Percentiles rank a stretch among this genome's conserved stretches.
These are phyloP conservation scores for Maudiozyma saulgeensis DNA, from an alignment of 805 yeast genomes.

Conservation along the genomic window DNA sequence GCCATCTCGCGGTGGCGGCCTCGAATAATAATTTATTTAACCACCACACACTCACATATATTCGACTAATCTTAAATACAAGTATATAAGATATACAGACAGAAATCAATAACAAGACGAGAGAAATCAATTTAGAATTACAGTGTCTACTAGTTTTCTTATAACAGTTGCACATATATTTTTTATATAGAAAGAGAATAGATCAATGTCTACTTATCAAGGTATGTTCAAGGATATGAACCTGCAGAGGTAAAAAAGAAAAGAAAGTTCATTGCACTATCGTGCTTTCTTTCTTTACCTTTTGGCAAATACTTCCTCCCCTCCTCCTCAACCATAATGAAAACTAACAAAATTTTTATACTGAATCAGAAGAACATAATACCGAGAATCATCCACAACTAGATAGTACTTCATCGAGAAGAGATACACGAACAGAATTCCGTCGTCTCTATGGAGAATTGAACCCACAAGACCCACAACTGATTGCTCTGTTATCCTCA, in stretches of 20 bases:
- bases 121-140: slow-evolving; percentile 3
- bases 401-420: slow-evolving; percentile 9
- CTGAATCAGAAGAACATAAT: slow-evolving; percentile 23
- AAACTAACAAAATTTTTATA: slow-evolving; percentile 2
- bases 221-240: slow-evolving; percentile 16
- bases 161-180: too few species aligned
- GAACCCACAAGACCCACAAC: slow-evolving; percentile 10
- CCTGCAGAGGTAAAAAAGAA: too few species aligned
- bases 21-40: neutral
- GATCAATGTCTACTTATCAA: slow-evolving; percentile 27
- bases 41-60: too few species aligned
- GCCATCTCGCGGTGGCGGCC: neutral
- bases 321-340: too few species aligned
- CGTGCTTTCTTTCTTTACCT: too few species aligned
- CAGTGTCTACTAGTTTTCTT: neutral
- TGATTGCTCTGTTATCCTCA: slow-evolving; percentile 7
- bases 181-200: neutral
- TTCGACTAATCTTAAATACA: too few species aligned
- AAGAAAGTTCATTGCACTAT: too few species aligned
- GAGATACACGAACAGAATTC: slow-evolving; percentile 17
- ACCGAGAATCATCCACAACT: slow-evolving; percentile 3
- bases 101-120: slow-evolving; percentile 1
- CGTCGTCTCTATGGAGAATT: slow-evolving; percentile 12
- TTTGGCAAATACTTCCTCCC: neutral
- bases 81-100: slow-evolving; percentile 6